These are phyloP conservation scores for Pseudogymnoascus sp. DNA, from an alignment of 2,329 filamentous ascomycete species.

Conservation along the genomic window DNA sequence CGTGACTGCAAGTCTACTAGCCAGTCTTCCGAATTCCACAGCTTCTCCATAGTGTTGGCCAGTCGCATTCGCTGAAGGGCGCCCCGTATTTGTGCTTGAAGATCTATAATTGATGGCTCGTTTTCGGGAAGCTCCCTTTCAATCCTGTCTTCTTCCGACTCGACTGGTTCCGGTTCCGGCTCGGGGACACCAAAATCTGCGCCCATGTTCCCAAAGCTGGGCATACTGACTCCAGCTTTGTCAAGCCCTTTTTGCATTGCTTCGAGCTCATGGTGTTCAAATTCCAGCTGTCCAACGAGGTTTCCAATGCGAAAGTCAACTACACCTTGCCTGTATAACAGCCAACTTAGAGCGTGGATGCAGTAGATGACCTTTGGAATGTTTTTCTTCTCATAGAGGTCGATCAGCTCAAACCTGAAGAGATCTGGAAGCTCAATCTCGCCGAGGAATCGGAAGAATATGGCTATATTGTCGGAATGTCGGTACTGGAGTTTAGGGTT, in stretches of 20 bases:
- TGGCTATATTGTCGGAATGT: slow-evolving; percentile 95
- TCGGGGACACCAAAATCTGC: slow-evolving; percentile 82
- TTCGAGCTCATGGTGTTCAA: slow-evolving; percentile 95
- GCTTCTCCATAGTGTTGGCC: slow-evolving; percentile 72
- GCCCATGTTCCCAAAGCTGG: slow-evolving; percentile 94
- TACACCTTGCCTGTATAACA: slow-evolving; percentile 91
- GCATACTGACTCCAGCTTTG: slow-evolving; percentile 90
- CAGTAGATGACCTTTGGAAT: slow-evolving; percentile 99
- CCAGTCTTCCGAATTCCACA: slow-evolving; percentile 78
- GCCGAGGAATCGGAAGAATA: slow-evolving; percentile 89
- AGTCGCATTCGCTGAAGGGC: slow-evolving; percentile 69
- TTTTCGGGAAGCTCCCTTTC: slow-evolving; percentile 73
- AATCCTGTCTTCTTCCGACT: slow-evolving; percentile 84
- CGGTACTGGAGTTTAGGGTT: slow-evolving; percentile 80
- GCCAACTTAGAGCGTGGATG: slow-evolving; percentile 92
- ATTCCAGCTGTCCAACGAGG: slow-evolving; percentile 89
- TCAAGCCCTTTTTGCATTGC: slow-evolving; percentile 95
- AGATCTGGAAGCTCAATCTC: slow-evolving; percentile 89
- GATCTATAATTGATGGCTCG: slow-evolving; percentile 61
- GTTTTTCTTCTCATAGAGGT: slow-evolving; percentile 99
- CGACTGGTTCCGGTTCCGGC: slow-evolving; percentile 60
- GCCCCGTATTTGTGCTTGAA: slow-evolving; percentile 81
- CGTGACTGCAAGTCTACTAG: slow-evolving; percentile 77
- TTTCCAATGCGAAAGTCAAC: slow-evolving; percentile 96
- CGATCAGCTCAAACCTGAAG: slow-evolving; percentile 93